A percentile compares a stretch with the other conserved stretches of the same genome.
Evolutionary conservation across 2,329 filamentous ascomycete genomes (phyloP).

Genomic region (Onygena corvina): DNA sequence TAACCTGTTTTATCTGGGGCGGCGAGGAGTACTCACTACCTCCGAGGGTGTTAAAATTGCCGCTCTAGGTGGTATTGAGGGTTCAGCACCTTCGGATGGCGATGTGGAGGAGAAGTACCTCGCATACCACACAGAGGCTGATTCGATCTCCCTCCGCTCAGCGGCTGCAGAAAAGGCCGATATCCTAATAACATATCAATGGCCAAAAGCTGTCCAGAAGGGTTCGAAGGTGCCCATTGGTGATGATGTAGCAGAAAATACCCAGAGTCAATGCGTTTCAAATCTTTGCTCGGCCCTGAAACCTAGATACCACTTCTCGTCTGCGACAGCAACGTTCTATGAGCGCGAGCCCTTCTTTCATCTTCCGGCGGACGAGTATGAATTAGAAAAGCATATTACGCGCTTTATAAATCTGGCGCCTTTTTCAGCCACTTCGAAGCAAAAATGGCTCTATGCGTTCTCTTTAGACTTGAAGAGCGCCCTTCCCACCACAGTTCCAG

Average conservation of each 20-base stretch:
- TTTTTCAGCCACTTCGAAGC: conserved; percentile 62
- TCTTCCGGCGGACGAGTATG: conserved; percentile 39
- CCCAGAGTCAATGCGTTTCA: conserved; percentile 58
- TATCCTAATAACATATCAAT: conserved; percentile 74
- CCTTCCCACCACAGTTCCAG: conserved; percentile 48
- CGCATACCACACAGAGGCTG: conserved; percentile 65
- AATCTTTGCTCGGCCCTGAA: conserved; percentile 68
- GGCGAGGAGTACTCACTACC: conserved; percentile 76
- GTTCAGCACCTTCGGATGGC: conserved; percentile 38
- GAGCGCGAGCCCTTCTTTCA: conserved; percentile 91
- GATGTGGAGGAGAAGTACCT: conserved; percentile 52
- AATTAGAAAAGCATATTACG: conserved; percentile 53
- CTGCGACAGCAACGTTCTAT: conserved; percentile 60
- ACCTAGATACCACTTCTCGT: conserved; percentile 82
- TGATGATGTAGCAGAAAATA: conserved; percentile 40
- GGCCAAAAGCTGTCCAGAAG: conserved; percentile 62
- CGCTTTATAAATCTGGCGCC: conserved; percentile 82
- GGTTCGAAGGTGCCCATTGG: conserved; percentile 54
- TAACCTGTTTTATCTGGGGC: conserved; percentile 85
- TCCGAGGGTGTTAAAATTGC: conserved; percentile 80
- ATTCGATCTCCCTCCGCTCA: conserved; percentile 62
- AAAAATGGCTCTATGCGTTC: conserved; percentile 53
- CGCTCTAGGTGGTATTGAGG: conserved; percentile 62
- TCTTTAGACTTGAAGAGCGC: conserved; percentile 54
- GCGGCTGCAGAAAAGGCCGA: conserved; percentile 65